phyloP scores from a whole-genome alignment of 2,329 filamentous ascomycete genomes.

The Sclerotinia trifoliorum region DNA sequence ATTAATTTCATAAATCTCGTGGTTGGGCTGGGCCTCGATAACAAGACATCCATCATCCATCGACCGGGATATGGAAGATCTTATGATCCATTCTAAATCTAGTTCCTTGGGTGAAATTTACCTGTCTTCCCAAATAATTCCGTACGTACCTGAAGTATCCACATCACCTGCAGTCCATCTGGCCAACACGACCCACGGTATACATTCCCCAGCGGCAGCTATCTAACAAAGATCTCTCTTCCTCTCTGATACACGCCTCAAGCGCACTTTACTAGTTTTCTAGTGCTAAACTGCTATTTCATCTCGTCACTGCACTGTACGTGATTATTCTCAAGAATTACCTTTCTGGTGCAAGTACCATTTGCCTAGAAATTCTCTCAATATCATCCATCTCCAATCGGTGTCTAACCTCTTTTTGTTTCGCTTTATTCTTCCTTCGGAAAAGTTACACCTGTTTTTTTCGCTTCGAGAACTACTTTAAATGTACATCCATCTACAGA shows the following conservation, averaged over 20 bases:
- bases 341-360: background rate
- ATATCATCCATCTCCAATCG: slow-evolving; percentile 1
- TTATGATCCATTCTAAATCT: background rate
- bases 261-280: background rate
- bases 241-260: background rate
- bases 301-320: background rate
- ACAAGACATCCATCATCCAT: background rate
- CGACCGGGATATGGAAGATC: slow-evolving; percentile 5
- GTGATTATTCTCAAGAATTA: background rate
- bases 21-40: slow-evolving; percentile 1
- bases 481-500: slow-evolving; percentile 5
- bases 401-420: slow-evolving; percentile 6
- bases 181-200: background rate
- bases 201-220: slow-evolving; percentile 3
- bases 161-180: background rate
- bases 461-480: slow-evolving; percentile 4
- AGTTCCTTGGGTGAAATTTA: background rate
- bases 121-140: background rate
- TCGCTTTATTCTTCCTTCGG: background rate
- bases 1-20: background rate
- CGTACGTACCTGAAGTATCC: slow-evolving; percentile 7
- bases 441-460: background rate
- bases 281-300: background rate
- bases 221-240: background rate
- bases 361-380: background rate